These are phyloP conservation scores for Sphagnum contortum DNA, from an alignment of 225 moss, liverwort and hornwort genomes.

Conservation along the genomic window DNA sequence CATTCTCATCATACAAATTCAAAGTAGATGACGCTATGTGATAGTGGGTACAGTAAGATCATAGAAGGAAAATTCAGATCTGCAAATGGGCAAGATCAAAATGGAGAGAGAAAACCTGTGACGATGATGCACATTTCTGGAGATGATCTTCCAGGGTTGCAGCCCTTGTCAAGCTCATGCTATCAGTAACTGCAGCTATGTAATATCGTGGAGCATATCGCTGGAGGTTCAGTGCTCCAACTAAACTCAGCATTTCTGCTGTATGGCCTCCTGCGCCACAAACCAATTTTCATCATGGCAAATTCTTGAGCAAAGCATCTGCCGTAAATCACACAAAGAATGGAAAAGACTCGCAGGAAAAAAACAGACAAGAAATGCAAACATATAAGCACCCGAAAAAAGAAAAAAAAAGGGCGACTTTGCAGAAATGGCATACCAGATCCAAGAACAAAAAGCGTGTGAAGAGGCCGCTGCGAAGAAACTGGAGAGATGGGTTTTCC, in stretches of 20 bases:
- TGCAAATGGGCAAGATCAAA: background rate
- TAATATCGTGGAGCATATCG: constrained; percentile 44
- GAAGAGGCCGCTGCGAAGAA: constrained; percentile 19
- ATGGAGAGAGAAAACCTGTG: background rate
- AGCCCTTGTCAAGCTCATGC: constrained; percentile 38
- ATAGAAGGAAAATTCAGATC: background rate
- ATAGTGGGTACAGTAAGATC: background rate
- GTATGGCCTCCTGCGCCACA: constrained; percentile 46
- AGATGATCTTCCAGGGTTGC: constrained; percentile 23
- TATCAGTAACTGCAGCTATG: constrained; percentile 45
- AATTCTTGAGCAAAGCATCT: background rate
- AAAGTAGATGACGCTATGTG: background rate
- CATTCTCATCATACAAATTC: constrained; percentile 10
- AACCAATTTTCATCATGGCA: background rate
- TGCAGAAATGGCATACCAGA: constrained; percentile 21
- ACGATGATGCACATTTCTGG: background rate
- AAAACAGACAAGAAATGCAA: background rate
- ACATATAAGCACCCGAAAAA: no score
- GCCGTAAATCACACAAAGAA: background rate
- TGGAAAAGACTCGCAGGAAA: background rate
- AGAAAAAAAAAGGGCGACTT: background rate
- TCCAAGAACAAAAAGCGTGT: constrained; percentile 55
- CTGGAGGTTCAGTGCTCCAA: constrained; percentile 33
- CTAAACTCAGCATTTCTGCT: constrained; percentile 57
- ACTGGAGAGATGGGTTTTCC: constrained; percentile 20